Evolutionary conservation across 352 stramenopile species (phyloP).

Genomic region (Phytopythium boreale): DNA sequence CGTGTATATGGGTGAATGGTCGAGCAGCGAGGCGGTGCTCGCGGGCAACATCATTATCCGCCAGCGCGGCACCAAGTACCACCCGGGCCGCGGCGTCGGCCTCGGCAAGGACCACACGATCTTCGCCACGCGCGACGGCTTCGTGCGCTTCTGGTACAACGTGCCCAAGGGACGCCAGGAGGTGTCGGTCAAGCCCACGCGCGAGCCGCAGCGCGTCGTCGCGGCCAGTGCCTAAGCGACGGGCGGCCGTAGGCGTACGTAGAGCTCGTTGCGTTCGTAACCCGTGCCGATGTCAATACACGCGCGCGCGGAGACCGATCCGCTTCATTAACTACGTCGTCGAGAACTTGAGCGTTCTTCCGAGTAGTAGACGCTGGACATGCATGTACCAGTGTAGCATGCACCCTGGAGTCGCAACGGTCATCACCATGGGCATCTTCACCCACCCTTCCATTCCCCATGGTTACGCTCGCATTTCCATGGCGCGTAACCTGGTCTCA

Average conservation of each 20-base stretch:
- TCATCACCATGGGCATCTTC: not conserved
- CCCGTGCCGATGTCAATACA: conserved; percentile 3
- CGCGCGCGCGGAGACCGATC: not conserved
- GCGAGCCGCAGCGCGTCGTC: conserved; percentile 42
- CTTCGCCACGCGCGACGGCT: conserved; percentile 85
- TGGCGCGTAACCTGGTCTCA: not conserved
- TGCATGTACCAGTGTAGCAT: no score
- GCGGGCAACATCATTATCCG: conserved; percentile 97
- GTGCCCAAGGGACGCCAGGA: conserved; percentile 81
- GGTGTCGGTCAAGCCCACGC: conserved; percentile 80
- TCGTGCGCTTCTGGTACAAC: conserved; percentile 92
- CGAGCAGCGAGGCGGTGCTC: conserved; percentile 73
- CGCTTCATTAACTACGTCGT: not conserved
- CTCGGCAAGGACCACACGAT: conserved; percentile 94
- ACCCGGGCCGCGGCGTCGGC: conserved; percentile 92
- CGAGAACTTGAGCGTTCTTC: not conserved
- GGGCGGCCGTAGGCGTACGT: not conserved
- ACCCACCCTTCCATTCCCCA: not conserved
- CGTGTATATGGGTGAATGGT: not conserved
- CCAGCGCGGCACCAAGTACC: conserved; percentile 96
- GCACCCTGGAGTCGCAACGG: no score
- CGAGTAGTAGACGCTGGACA: no score
- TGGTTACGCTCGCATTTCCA: not conserved
- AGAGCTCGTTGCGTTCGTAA: not conserved
- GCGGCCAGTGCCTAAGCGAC: not conserved